Evolutionary conservation across 1,284 basidiomycete species (phyloP).

Genomic region (Cryptococcus sp.): DNA sequence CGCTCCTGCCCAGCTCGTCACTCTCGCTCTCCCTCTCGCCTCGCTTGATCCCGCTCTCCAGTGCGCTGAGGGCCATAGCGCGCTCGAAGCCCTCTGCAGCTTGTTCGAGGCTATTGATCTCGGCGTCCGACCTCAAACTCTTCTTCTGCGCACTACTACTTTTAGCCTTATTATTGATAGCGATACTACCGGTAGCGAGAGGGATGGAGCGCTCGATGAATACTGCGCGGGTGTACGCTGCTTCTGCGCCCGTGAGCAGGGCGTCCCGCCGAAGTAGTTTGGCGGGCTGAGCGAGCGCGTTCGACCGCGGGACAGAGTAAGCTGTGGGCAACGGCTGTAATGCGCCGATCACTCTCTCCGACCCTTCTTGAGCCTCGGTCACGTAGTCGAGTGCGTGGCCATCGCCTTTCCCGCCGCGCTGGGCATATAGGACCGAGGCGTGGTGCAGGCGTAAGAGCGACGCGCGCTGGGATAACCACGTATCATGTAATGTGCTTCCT

Average conservation of each 20-base stretch:
- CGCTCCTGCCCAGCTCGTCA: constrained; percentile 36
- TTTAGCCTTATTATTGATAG: no score
- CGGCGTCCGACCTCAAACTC: constrained; percentile 56
- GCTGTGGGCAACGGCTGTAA: constrained; percentile 57
- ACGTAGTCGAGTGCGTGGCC: constrained; percentile 60
- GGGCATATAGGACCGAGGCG: constrained; percentile 70
- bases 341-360: constrained; percentile 65
- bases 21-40: constrained; percentile 32
- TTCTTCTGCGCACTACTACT: constrained; percentile 16
- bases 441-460: constrained; percentile 72
- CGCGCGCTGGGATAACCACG: constrained; percentile 71
- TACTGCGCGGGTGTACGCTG: constrained; percentile 47
- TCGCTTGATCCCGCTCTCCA: constrained; percentile 54
- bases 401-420: constrained; percentile 4
- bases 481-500: constrained; percentile 62
- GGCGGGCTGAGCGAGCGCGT: constrained; percentile 24
- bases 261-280: constrained; percentile 45
- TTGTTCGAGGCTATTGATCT: constrained; percentile 55
- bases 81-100: constrained; percentile 64
- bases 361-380: constrained; percentile 63
- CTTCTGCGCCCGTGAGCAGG: constrained; percentile 57
- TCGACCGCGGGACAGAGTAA: constrained; percentile 37
- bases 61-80: constrained; percentile 54
- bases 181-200: constrained; percentile 57
- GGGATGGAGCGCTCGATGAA: constrained; percentile 56